Conservation (phyloP, 1,139 yeast species). For the Taiozyma sp. region DNA sequence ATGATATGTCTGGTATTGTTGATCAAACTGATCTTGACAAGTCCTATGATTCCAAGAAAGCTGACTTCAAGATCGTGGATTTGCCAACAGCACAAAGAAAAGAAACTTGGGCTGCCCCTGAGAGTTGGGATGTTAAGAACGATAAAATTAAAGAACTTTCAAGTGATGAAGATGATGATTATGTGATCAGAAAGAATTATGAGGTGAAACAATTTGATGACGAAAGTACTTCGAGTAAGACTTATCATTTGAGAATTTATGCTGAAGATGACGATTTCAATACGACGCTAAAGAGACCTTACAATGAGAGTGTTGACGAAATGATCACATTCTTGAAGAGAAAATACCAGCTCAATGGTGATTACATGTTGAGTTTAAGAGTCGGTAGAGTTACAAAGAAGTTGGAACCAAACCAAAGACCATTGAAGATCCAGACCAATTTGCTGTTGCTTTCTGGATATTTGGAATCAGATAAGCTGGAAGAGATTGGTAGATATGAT, state of each 20-base stretch:
- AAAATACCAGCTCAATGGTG: slow-evolving; percentile 73
- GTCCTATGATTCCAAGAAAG: slow-evolving; percentile 5
- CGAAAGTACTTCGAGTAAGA: slow-evolving; percentile 20
- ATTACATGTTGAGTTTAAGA: slow-evolving; percentile 73
- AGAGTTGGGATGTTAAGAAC: slow-evolving; percentile 70
- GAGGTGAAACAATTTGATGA: slow-evolving; percentile 27
- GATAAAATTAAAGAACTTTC: slow-evolving; percentile 16
- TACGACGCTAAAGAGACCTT: slow-evolving; percentile 62
- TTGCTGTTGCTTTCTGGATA: slow-evolving; percentile 76
- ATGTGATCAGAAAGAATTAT: slow-evolving; percentile 24
- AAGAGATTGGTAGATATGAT: slow-evolving; percentile 83
- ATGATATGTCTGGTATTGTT: slow-evolving; percentile 50
- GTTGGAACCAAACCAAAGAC: slow-evolving; percentile 67
- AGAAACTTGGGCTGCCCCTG: slow-evolving; percentile 64
- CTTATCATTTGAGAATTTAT: slow-evolving; percentile 55
- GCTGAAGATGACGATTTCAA: slow-evolving; percentile 80
- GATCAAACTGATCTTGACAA: slow-evolving; percentile 2
- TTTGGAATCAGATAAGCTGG: slow-evolving; percentile 65
- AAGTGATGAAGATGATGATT: slow-evolving; percentile 31
- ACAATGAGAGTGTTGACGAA: slow-evolving; percentile 74
- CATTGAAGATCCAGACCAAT: slow-evolving; percentile 72
- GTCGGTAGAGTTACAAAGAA: slow-evolving; percentile 78
- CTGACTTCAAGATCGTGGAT: not conserved
- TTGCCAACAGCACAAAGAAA: not conserved
- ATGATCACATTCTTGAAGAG: slow-evolving; percentile 61